Evolutionary conservation across 2,329 filamentous ascomycete species (phyloP).

Genomic region (Endoconidiophora laricicola): DNA sequence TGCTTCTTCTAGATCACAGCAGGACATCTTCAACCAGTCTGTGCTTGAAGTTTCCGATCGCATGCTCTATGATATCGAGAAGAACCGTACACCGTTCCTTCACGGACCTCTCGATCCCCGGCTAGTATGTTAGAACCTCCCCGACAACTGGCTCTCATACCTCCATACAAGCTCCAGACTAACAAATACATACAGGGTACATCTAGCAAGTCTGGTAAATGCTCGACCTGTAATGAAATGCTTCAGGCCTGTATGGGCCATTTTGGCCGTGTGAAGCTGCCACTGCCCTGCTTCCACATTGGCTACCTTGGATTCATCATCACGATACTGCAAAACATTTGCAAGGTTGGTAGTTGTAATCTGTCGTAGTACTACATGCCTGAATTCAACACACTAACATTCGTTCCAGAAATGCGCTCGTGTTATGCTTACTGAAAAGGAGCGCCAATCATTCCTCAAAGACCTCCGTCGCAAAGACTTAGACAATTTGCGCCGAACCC

Average conservation of each 20-base stretch:
- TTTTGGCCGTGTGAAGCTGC: constrained; percentile 83
- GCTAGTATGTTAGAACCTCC: constrained; percentile 33
- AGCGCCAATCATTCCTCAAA: constrained; percentile 61
- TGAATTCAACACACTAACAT: background rate
- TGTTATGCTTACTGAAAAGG: constrained; percentile 65
- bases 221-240: constrained; percentile 67
- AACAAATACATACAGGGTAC: constrained; percentile 39
- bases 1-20: constrained; percentile 47
- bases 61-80: constrained; percentile 79
- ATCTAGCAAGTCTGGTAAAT: constrained; percentile 65
- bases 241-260: constrained; percentile 82
- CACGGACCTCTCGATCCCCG: constrained; percentile 80
- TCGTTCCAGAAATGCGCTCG: constrained; percentile 52
- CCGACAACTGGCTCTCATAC: background rate
- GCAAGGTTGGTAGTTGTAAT: constrained; percentile 40
- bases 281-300: constrained; percentile 86
- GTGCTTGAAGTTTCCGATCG: constrained; percentile 90
- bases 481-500: constrained; percentile 72
- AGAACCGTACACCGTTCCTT: constrained; percentile 55
- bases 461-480: constrained; percentile 66
- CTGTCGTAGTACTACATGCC: background rate
- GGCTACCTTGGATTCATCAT: constrained; percentile 92
- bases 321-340: constrained; percentile 83
- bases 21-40: constrained; percentile 89
- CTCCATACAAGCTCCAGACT: background rate